Base-by-base conservation (phyloP, 2,329 filamentous ascomycete species). In the Chaetomium sp. region DNA sequence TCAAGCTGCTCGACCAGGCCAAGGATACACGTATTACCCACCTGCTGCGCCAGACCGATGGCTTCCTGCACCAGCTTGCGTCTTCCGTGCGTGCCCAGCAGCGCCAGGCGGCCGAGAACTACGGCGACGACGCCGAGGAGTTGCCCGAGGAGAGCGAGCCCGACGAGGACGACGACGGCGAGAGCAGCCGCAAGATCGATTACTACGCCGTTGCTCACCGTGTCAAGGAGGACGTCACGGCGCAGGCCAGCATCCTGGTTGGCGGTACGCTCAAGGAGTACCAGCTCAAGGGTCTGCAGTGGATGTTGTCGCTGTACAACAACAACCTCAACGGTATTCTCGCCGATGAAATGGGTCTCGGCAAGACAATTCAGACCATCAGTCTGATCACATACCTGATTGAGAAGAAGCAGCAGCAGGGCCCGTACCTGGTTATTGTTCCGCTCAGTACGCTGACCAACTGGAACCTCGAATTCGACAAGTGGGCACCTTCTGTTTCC, bases 241-340 rank as follows among this genome's bases (percentile, higher is more conserved):
- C 79, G 59, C 94, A 99, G 68, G 89, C 94, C 6, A 73, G 74
- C 52, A 95, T 95, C 44, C 80, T 99, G 58, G 90, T 97, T 60
- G 94, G 94, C 69, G 94, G 94, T 68, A 88, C 79, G 9, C 79
- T 99, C 63, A 99, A 99, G 72, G 94, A 99, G 71, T 99, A 99
- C 73, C 94, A 99, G 74, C 64, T 99, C 73, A 97, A 96, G 84
- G 94, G 94, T 80, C 77, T 99, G 48, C 92, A 99, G 72, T 99
- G 94, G 94, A 99, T 99, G 94, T 86, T 99, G 59, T 99, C 94
- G 11, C 80, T 99, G 11, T 99, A 97, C 81, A 99, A 99, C 85
- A 99, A 99, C 79, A 99, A 96, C 73, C 82, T 99, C 62, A 99
- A 99, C 71, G 94, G 94, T 81, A 97, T 99, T 63, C 78, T 99